A percentile compares a stretch with the other conserved stretches of the same genome.
Conservation (phyloP, 73 alveolate species). For the Paramecium caudatum region DNA sequence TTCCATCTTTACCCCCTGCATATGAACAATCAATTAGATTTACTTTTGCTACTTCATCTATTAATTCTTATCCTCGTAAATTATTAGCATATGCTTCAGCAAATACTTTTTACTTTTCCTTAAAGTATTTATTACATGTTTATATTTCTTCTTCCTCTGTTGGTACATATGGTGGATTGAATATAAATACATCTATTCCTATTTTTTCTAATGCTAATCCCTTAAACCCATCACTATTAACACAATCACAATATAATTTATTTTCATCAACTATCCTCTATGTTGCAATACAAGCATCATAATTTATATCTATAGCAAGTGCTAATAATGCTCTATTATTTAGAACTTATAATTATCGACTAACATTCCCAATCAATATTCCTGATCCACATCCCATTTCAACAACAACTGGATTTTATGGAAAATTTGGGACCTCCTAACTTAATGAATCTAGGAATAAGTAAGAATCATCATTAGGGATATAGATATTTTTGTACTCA, state of each 20-base stretch:
- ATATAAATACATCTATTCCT: slow-evolving; percentile 67
- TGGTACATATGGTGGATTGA: slow-evolving; percentile 78
- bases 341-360: slow-evolving; percentile 7
- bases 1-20: slow-evolving; percentile 77
- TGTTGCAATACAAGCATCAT: slow-evolving; percentile 70
- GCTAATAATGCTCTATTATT: slow-evolving; percentile 57
- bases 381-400: slow-evolving; percentile 78
- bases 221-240: slow-evolving; percentile 61
- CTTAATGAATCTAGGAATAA: slow-evolving; percentile 64
- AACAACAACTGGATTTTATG: slow-evolving; percentile 42
- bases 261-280: slow-evolving; percentile 4
- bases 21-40: slow-evolving; percentile 69
- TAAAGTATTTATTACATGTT: slow-evolving; percentile 36
- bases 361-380: slow-evolving; percentile 63
- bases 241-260: slow-evolving; percentile 56
- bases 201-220: slow-evolving; percentile 59
- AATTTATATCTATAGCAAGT: slow-evolving; percentile 72
- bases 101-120: slow-evolving; percentile 58
- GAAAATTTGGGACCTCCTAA: slow-evolving; percentile 52
- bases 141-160: slow-evolving; percentile 74
- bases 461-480: slow-evolving; percentile 75
- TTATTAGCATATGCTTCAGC: slow-evolving; percentile 1
- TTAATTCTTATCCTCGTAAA: slow-evolving; percentile 5
- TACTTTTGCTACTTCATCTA: slow-evolving; percentile 68
- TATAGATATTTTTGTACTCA: slow-evolving; percentile 56